Conservation (phyloP, 2,329 filamentous ascomycete genomes). For the Blastomyces parvus region DNA sequence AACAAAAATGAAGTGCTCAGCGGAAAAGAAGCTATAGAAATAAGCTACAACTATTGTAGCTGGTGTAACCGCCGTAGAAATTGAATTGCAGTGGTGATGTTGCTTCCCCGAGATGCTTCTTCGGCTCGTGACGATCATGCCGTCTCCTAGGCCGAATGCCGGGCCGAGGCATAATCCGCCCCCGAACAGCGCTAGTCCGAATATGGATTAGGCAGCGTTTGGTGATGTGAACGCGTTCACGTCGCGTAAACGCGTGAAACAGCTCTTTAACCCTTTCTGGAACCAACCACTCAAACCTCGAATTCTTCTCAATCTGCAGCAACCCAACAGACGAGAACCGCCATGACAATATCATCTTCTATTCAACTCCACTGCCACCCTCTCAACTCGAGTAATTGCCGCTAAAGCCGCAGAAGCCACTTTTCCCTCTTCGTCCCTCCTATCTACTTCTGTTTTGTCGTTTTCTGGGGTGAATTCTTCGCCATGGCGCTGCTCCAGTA, state of each 20-base stretch:
- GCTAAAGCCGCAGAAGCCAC: neutral
- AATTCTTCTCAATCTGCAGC: conserved; percentile 1
- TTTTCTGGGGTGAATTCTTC: conserved; percentile 13
- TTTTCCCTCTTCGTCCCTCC: neutral
- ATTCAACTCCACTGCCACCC: neutral
- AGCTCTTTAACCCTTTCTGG: conserved; percentile 2
- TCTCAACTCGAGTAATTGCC: neutral
- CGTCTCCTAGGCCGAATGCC: conserved; percentile 16
- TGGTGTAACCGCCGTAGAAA: neutral
- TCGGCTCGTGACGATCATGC: conserved; percentile 15
- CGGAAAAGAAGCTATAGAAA: neutral
- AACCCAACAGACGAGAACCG: neutral
- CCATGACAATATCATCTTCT: neutral
- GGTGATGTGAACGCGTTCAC: conserved; percentile 11
- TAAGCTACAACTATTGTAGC: neutral
- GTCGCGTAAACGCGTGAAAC: conserved; percentile 9
- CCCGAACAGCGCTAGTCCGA: conserved; percentile 20
- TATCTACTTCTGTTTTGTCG: neutral
- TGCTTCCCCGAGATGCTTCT: neutral
- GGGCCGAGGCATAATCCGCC: conserved; percentile 28
- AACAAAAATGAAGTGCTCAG: neutral
- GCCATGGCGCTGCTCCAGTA: conserved; percentile 79
- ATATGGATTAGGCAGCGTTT: conserved; percentile 14
- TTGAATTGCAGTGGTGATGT: neutral
- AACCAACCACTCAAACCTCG: neutral